phyloP scores from a whole-genome alignment of 306 rosid species.

The Cicer pinnatifidum region DNA sequence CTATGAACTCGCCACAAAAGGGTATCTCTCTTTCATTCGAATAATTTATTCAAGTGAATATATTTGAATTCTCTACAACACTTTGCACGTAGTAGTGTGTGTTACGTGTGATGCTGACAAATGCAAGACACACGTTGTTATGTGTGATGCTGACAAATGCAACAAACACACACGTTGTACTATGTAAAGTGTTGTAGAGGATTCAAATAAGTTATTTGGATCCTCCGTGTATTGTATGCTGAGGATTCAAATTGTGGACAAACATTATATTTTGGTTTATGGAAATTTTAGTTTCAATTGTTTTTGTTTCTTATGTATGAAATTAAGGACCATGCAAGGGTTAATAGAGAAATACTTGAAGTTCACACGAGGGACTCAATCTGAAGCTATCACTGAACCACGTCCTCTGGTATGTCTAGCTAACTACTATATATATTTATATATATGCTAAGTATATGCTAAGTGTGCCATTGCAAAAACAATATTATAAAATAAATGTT shows the following conservation, averaged over 20 bases:
- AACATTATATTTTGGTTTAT: background rate
- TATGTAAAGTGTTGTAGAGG: background rate
- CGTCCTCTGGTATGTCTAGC: constrained; percentile 53
- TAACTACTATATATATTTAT: background rate
- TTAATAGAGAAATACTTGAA: constrained; percentile 77
- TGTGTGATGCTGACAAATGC: too few relatives aligned
- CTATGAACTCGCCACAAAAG: constrained; percentile 84
- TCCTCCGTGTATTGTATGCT: background rate
- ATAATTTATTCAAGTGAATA: background rate
- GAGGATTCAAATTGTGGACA: background rate
- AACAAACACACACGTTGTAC: too few relatives aligned
- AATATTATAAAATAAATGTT: background rate
- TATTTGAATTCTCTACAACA: background rate
- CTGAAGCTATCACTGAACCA: constrained; percentile 53
- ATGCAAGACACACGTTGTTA: too few relatives aligned
- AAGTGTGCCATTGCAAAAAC: background rate
- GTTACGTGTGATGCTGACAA: too few relatives aligned
- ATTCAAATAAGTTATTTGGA: background rate
- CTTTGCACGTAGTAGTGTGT: background rate
- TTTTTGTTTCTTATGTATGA: background rate
- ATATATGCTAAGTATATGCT: background rate
- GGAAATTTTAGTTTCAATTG: background rate
- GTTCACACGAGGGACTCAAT: constrained; percentile 56
- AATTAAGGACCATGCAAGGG: constrained; percentile 86
- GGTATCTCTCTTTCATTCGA: constrained; percentile 46